Base-by-base conservation (phyloP, 2,329 filamentous ascomycete species). In the Calonectria honghensis region DNA sequence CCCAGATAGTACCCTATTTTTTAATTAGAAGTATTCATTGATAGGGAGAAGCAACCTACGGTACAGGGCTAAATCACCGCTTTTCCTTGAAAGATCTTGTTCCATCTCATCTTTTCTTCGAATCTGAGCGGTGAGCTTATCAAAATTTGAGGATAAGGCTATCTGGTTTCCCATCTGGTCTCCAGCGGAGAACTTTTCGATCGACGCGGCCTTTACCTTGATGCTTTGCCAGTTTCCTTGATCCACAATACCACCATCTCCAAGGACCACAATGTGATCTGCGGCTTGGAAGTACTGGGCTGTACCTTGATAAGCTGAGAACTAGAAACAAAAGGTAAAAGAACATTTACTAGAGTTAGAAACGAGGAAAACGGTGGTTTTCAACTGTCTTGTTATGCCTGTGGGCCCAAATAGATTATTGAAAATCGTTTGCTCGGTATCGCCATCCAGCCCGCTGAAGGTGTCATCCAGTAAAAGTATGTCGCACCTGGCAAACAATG, bases 191-290 rank as follows among this genome's bases (percentile, higher is more conserved):
- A 61, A 61, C 9, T 61, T 61, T 7, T 39, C 57, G 16, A 61
- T 61, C 7, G 57, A 61, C 27, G 35, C n/a, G 11, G 57, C 35
- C n/a, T 61, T 61, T 24, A 61, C 13, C 14, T 61, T 61, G 57
- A 61, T 61, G 31, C 18, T 35, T n/a, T 61, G 13, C 57, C 57
- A 61, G 35, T 9, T 39, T 16, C 57, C 57, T 61, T 61, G 57
- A 41, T 61, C 57, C 1, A 41, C 13, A 2, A 61, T 41, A 3
- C 35, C 6, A 7, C 27, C 13, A 61, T 61, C n/a, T 2, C 57
- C 57, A 4, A 61, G 35, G 29, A 61, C 35, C 13, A 41, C 35
- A 14, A 61, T 29, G 14, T 41, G 57, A 41, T 61, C 57, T 24
- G 57, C 57, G n/a, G 24, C n/a, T 41, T 41, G 35, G 14, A 61